Conservation (phyloP, 1,139 yeast genomes). For the Suhomyces panamericanus region DNA sequence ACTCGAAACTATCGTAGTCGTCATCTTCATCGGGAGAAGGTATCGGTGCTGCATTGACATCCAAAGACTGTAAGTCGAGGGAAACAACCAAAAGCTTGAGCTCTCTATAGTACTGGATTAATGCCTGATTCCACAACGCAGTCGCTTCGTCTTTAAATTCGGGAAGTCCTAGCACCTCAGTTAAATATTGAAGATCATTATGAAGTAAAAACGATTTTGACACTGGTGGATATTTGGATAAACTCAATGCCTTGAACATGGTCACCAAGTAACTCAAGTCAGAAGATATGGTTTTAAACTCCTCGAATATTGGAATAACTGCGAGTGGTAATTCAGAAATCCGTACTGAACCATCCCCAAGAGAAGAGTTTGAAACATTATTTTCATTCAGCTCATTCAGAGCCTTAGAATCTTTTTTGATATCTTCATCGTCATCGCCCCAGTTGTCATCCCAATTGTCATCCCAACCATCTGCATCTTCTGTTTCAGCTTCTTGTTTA, state of each 20-base stretch:
- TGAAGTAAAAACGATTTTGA: constrained; percentile 35
- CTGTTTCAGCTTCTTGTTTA: constrained; percentile 10
- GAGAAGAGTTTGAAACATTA: background rate
- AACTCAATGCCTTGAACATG: constrained; percentile 34
- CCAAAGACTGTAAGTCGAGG: constrained; percentile 16
- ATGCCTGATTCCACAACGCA: constrained; percentile 25
- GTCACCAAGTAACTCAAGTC: constrained; percentile 20
- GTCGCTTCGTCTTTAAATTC: constrained; percentile 22
- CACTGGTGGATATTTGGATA: constrained; percentile 34
- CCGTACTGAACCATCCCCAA: constrained; percentile 1
- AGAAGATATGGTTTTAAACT: constrained; percentile 18
- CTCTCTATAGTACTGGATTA: constrained; percentile 24
- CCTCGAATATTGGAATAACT: constrained; percentile 24
- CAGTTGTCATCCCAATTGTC: constrained; percentile 23
- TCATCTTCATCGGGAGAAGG: constrained; percentile 7
- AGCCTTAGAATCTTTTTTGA: constrained; percentile 10
- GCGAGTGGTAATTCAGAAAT: constrained; percentile 25
- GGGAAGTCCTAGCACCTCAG: constrained; percentile 14
- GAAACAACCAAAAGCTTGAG: constrained; percentile 20
- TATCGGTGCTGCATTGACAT: constrained; percentile 1
- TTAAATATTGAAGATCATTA: constrained; percentile 37
- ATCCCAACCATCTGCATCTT: constrained; percentile 21
- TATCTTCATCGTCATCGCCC: constrained; percentile 17
- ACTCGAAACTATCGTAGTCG: constrained; percentile 19
- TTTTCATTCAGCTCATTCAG: constrained; percentile 6